Conservation (phyloP, 179 eudicot species). For the Spergularia azorica region DNA sequence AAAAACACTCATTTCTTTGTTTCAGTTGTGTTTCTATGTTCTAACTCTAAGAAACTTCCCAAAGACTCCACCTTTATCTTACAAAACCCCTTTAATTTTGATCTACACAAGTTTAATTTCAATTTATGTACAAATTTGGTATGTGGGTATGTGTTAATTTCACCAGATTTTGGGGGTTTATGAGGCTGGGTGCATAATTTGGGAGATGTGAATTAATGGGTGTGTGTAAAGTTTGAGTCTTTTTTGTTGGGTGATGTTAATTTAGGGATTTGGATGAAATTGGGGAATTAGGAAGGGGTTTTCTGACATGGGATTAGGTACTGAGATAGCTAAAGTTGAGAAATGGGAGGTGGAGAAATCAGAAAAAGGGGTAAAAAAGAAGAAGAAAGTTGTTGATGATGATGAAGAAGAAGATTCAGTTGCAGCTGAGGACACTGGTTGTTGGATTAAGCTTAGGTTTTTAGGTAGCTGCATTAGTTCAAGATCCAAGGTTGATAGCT, state of each 20-base stretch:
- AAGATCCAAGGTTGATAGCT: slow-evolving; percentile 64
- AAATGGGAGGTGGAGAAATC: slow-evolving; percentile 55
- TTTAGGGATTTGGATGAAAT: slow-evolving; percentile 32
- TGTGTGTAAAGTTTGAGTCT: slow-evolving; percentile 23
- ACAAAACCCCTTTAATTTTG: slow-evolving; percentile 27
- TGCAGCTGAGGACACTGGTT: slow-evolving; percentile 43
- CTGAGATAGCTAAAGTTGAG: slow-evolving; percentile 43
- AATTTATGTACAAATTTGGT: slow-evolving; percentile 24
- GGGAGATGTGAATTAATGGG: slow-evolving; percentile 6
- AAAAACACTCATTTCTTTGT: slow-evolving; percentile 26
- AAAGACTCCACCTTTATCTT: neutral
- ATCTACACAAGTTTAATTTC: slow-evolving; percentile 34
- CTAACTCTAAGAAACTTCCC: neutral
- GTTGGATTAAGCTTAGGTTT: slow-evolving; percentile 59
- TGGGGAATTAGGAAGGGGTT: slow-evolving; percentile 18
- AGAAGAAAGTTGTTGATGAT: slow-evolving; percentile 33
- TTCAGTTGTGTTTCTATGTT: slow-evolving; percentile 18
- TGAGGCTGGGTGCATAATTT: slow-evolving; percentile 18
- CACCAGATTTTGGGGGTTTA: slow-evolving; percentile 32
- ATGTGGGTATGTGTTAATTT: slow-evolving; percentile 38
- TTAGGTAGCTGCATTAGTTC: slow-evolving; percentile 56
- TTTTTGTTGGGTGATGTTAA: slow-evolving; percentile 13
- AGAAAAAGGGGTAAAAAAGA: slow-evolving; percentile 34
- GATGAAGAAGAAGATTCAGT: slow-evolving; percentile 39
- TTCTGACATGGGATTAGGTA: slow-evolving; percentile 45